Conservation (phyloP, 2,329 filamentous ascomycete genomes). For the Aspergillus fumigatiaffinis region DNA sequence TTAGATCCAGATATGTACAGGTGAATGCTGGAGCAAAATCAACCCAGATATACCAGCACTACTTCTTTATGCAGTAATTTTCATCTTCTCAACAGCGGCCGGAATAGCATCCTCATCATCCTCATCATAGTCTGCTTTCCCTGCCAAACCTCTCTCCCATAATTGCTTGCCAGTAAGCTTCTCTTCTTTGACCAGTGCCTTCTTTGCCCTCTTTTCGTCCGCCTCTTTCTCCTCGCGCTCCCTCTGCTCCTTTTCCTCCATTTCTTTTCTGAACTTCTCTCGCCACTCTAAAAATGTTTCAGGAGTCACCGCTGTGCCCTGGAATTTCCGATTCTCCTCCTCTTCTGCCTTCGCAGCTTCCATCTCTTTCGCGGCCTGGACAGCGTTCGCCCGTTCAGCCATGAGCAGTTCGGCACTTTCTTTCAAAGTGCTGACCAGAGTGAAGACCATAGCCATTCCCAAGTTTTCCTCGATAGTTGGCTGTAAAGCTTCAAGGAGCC, state of each 20-base stretch:
- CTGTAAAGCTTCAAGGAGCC: conserved; percentile 66
- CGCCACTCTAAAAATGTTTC: conserved; percentile 85
- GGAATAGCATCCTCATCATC: conserved; percentile 62
- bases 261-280: conserved; percentile 70
- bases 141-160: conserved; percentile 70
- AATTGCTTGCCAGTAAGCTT: conserved; percentile 70
- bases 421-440: conserved; percentile 80
- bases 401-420: conserved; percentile 87
- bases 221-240: conserved; percentile 71
- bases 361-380: conserved; percentile 50
- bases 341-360: conserved; percentile 64
- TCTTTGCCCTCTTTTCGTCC: conserved; percentile 79
- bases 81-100: conserved; percentile 63
- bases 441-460: conserved; percentile 97
- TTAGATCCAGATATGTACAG: not conserved
- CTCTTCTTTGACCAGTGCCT: conserved; percentile 62
- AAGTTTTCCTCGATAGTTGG: conserved; percentile 85
- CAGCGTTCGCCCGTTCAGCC: conserved; percentile 64
- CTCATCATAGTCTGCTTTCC: conserved; percentile 62
- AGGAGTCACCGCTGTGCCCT: conserved; percentile 81
- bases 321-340: conserved; percentile 95
- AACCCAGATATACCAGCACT: not conserved
- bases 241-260: conserved; percentile 66
- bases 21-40: not conserved
- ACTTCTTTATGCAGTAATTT: conserved; percentile 55